These are phyloP conservation scores for Aspergillus fructus DNA, from an alignment of 2,329 filamentous ascomycete species.

Conservation along the genomic window DNA sequence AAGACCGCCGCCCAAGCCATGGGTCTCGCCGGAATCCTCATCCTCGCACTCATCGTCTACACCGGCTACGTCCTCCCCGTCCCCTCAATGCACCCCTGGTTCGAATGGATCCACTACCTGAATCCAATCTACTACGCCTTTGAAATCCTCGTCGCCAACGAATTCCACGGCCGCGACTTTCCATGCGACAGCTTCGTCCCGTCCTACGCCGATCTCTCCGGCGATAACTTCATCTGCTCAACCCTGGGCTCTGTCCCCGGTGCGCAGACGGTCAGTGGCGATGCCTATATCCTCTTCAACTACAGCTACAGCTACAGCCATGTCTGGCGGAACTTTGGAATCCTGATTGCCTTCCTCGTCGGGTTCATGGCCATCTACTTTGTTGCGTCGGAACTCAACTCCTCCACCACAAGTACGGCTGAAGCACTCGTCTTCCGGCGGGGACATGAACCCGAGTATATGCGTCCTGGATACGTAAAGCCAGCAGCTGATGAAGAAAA, in stretches of 20 bases:
- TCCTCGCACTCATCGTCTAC: conserved; percentile 44
- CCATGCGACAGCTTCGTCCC: conserved; percentile 51
- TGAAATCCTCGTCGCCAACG: conserved; percentile 76
- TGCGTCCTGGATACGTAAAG: not conserved
- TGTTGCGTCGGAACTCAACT: conserved; percentile 35
- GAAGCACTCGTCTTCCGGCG: not conserved
- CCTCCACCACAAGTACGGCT: conserved; percentile 65
- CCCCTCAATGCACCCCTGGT: conserved; percentile 67
- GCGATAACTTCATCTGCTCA: conserved; percentile 30
- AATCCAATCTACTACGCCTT: conserved; percentile 77
- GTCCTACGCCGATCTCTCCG: conserved; percentile 42
- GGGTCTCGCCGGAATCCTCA: conserved; percentile 53
- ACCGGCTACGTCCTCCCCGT: conserved; percentile 42
- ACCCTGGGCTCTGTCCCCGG: conserved; percentile 56
- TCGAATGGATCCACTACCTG: conserved; percentile 75
- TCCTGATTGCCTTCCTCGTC: conserved; percentile 47
- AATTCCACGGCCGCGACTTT: conserved; percentile 67
- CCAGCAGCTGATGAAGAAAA: too few species aligned
- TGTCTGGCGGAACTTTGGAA: conserved; percentile 68
- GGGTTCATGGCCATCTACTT: conserved; percentile 60
- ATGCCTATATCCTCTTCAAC: conserved; percentile 56
- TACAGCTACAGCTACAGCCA: conserved; percentile 59
- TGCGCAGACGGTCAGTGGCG: conserved; percentile 61
- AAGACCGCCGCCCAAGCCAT: conserved; percentile 61
- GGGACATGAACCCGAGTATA: conserved; percentile 6